Conservation (phyloP, 352 stramenopile species). For the Pythium sukuiense region DNA sequence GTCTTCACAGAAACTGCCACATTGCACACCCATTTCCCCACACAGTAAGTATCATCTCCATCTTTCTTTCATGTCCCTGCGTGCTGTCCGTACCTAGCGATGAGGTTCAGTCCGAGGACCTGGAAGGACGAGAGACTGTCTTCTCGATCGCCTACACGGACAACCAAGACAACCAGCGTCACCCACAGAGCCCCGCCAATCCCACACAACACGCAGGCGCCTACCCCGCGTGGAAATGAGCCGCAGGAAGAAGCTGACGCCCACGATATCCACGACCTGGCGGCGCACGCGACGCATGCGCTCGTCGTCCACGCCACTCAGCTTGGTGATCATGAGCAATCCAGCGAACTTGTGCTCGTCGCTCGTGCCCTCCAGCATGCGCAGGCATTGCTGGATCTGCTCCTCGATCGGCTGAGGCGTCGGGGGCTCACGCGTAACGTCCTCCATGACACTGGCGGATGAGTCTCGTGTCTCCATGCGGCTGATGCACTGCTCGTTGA, state of each 20-base stretch:
- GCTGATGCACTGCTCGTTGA: not conserved
- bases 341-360: conserved; percentile 89
- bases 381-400: conserved; percentile 52
- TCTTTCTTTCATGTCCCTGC: too few relatives aligned
- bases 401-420: conserved; percentile 9
- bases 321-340: conserved; percentile 86
- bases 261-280: conserved; percentile 65
- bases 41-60: not conserved
- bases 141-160: conserved; percentile 40
- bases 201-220: not conserved
- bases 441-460: not conserved
- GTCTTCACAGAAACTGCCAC: conserved; percentile 76
- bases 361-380: conserved; percentile 62
- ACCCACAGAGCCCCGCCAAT: too few relatives aligned
- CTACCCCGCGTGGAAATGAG: conserved; percentile 76
- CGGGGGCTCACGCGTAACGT: not conserved
- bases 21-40: too few relatives aligned
- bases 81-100: conserved; percentile 68
- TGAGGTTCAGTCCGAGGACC: conserved; percentile 74
- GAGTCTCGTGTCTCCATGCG: not conserved
- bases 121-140: conserved; percentile 72
- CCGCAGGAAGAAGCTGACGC: conserved; percentile 71
- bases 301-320: conserved; percentile 42
- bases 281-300: conserved; percentile 50
- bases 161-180: not conserved